Evolutionary conservation across 306 rosid species (phyloP).

Genomic region (Dicorynia guianensis): DNA sequence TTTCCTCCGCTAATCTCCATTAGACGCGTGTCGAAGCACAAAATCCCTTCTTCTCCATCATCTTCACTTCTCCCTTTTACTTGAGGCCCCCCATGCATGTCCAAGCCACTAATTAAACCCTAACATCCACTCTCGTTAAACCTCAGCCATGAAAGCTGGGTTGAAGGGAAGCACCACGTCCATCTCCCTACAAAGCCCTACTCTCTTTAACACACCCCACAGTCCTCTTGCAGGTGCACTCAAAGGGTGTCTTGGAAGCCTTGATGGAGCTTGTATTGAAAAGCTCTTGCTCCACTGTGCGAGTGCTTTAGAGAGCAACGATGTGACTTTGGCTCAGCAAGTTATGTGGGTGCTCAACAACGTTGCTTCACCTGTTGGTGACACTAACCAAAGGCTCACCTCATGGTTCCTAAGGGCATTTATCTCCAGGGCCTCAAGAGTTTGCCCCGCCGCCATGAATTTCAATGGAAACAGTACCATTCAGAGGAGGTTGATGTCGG

Average conservation of each 20-base stretch:
- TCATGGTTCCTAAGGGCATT: conserved; percentile 90
- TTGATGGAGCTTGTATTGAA: conserved; percentile 88
- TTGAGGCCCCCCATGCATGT: conserved; percentile 49
- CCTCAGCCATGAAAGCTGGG: conserved; percentile 70
- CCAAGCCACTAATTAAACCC: conserved; percentile 8
- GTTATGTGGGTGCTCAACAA: conserved; percentile 99
- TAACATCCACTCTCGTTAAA: not conserved
- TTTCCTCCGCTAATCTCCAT: conserved; percentile 38
- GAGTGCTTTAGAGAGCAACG: conserved; percentile 84
- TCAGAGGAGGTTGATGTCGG: conserved; percentile 76
- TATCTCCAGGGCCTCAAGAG: conserved; percentile 79
- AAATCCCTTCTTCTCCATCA: conserved; percentile 17
- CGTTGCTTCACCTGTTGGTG: conserved; percentile 83
- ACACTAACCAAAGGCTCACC: conserved; percentile 91
- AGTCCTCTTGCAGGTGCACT: conserved; percentile 66
- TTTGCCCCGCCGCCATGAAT: conserved; percentile 66
- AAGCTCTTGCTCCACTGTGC: conserved; percentile 90
- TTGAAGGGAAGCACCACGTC: conserved; percentile 58
- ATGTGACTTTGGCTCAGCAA: conserved; percentile 90
- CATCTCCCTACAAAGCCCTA: conserved; percentile 66
- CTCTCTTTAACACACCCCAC: conserved; percentile 56
- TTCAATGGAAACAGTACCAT: conserved; percentile 53
- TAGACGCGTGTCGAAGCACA: conserved; percentile 28
- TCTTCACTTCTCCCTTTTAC: conserved; percentile 13
- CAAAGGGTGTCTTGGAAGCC: conserved; percentile 85